Percentiles rank a stretch among this genome's conserved stretches.
These are phyloP conservation scores for Scutellaria minor DNA, from an alignment of 257 asterid species.

Conservation along the genomic window DNA sequence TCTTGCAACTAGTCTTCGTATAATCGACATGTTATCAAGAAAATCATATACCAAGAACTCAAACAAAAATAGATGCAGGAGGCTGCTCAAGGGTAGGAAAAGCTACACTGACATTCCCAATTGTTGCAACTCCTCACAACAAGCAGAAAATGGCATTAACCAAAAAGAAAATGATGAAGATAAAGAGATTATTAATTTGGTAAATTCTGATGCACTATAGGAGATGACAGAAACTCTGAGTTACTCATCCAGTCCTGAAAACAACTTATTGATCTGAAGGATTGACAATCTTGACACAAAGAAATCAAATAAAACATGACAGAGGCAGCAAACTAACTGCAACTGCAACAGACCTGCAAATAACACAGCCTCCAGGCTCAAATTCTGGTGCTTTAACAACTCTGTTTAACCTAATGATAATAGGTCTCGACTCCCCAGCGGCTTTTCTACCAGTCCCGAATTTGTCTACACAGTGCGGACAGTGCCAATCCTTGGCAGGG, in stretches of 20 bases:
- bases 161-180: not conserved
- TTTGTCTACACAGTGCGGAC: conserved; percentile 82
- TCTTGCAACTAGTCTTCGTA: conserved; percentile 8
- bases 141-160: conserved; percentile 15
- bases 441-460: conserved; percentile 63
- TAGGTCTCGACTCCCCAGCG: conserved; percentile 66
- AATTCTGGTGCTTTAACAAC: conserved; percentile 87
- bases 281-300: not conserved
- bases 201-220: not conserved
- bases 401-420: conserved; percentile 72
- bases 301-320: conserved; percentile 8
- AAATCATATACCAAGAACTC: not conserved
- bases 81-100: conserved; percentile 2
- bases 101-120: not conserved
- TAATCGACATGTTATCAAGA: not conserved
- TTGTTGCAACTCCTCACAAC: conserved; percentile 8
- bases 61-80: conserved; percentile 12
- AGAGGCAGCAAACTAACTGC: not conserved
- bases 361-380: conserved; percentile 93
- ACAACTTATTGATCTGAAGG: conserved; percentile 8
- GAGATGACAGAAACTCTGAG: conserved; percentile 15
- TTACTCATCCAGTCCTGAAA: conserved; percentile 9
- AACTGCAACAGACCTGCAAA: conserved; percentile 78
- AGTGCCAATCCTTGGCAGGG: conserved; percentile 72
- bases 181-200: not conserved